Evolutionary conservation across 1,284 basidiomycete genomes (phyloP).

Genomic region (Apiotrichum porosum): DNA sequence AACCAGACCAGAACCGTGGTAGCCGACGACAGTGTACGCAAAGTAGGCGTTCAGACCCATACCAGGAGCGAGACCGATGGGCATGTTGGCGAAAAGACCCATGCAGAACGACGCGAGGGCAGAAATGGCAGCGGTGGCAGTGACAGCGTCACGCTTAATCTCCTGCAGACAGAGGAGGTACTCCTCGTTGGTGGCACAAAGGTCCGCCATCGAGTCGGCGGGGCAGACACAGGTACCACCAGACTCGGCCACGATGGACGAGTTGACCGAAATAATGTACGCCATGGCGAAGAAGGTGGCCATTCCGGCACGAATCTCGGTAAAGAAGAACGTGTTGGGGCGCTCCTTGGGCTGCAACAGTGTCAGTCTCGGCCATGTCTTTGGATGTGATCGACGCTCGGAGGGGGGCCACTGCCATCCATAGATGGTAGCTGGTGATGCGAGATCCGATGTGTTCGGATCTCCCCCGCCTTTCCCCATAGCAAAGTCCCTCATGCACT

Average conservation of each 20-base stretch:
- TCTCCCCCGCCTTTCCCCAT: too few relatives aligned
- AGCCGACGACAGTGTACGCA: constrained; percentile 80
- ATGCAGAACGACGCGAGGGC: constrained; percentile 72
- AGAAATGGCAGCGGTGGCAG: constrained; percentile 66
- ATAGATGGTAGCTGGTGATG: not conserved
- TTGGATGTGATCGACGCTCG: not conserved
- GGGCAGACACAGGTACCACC: constrained; percentile 77
- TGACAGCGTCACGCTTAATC: constrained; percentile 59
- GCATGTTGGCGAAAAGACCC: constrained; percentile 78
- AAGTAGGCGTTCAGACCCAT: constrained; percentile 86
- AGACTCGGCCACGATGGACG: constrained; percentile 64
- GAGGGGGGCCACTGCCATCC: not conserved
- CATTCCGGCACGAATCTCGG: constrained; percentile 72
- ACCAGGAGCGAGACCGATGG: constrained; percentile 65
- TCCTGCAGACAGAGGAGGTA: constrained; percentile 66
- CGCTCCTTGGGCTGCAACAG: constrained; percentile 57
- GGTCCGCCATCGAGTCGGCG: constrained; percentile 35
- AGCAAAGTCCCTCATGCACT: too few relatives aligned
- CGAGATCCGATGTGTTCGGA: not conserved
- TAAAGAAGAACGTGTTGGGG: constrained; percentile 70
- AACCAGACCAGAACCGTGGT: constrained; percentile 64
- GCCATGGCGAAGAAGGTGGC: constrained; percentile 67
- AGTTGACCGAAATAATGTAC: constrained; percentile 45
- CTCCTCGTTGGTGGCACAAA: constrained; percentile 54
- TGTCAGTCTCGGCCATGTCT: too few relatives aligned